phyloP scores from a whole-genome alignment of 2,329 filamentous ascomycete species.

The Diplocarpon mali region DNA sequence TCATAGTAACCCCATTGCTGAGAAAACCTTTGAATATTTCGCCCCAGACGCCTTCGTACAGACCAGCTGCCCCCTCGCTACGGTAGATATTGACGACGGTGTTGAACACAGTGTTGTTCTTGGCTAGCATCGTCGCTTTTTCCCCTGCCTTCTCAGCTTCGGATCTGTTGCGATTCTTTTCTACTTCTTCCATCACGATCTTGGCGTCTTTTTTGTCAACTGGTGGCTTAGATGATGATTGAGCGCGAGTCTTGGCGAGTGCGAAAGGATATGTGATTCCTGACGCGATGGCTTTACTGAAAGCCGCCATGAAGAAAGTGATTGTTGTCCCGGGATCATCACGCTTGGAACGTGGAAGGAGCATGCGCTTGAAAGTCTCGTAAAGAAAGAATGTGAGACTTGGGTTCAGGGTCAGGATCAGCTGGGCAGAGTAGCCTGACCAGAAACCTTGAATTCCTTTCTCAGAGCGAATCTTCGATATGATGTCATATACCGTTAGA shows the following conservation, averaged over 20 bases:
- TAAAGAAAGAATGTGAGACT: constrained; percentile 79
- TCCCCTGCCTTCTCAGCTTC: constrained; percentile 18
- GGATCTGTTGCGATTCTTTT: constrained; percentile 25
- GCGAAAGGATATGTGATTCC: constrained; percentile 76
- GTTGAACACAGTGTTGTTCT: constrained; percentile 45
- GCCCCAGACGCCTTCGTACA: constrained; percentile 67
- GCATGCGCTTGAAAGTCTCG: constrained; percentile 51
- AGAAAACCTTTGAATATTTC: constrained; percentile 79
- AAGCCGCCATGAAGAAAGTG: constrained; percentile 59
- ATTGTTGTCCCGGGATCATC: constrained; percentile 40
- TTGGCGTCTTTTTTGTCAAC: constrained; percentile 22
- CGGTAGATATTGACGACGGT: constrained; percentile 47
- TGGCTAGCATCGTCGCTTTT: constrained; percentile 21
- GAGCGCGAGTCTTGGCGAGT: constrained; percentile 69
- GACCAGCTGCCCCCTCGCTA: constrained; percentile 53
- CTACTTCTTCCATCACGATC: constrained; percentile 23
- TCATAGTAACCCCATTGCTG: constrained; percentile 76
- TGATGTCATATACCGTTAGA: constrained; percentile 41
- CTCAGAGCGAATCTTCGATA: constrained; percentile 51
- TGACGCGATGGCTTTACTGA: constrained; percentile 69
- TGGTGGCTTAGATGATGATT: constrained; percentile 41
- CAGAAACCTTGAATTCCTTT: constrained; percentile 69
- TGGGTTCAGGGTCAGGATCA: constrained; percentile 76
- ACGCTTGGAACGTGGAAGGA: constrained; percentile 43
- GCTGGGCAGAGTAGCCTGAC: constrained; percentile 74